Percentiles rank a stretch among this genome's conserved stretches.
Evolutionary conservation across 345 rosid genomes (phyloP).

Genomic region (Salix koriyanagi): DNA sequence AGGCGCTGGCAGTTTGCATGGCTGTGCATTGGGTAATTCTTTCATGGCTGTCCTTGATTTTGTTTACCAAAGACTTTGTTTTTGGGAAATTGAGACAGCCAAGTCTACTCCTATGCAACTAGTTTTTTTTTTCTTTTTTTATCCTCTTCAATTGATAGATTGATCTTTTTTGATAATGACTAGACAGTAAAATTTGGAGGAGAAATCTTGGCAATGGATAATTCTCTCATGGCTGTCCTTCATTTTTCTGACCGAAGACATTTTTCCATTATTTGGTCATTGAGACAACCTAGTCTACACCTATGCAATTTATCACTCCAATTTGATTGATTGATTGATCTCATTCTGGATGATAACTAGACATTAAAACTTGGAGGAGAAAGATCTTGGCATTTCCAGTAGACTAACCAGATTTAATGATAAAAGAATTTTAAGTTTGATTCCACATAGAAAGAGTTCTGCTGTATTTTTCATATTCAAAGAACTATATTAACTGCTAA

Average conservation of each 20-base stretch:
- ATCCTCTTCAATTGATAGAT: too few relatives aligned
- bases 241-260: too few relatives aligned
- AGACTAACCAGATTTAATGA: background rate
- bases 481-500: background rate
- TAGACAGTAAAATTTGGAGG: background rate
- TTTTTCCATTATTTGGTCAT: too few relatives aligned
- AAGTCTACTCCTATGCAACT: too few relatives aligned
- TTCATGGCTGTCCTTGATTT: conserved; percentile 5
- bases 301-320: background rate
- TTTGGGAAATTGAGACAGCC: too few relatives aligned
- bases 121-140: too few relatives aligned
- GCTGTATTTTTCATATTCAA: background rate
- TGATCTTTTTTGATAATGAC: background rate
- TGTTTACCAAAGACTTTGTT: background rate
- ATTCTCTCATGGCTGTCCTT: too few relatives aligned
- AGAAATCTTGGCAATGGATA: too few relatives aligned
- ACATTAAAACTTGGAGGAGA: background rate
- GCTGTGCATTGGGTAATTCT: conserved; percentile 83
- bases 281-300: too few relatives aligned
- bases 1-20: conserved; percentile 89
- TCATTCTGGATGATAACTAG: background rate
- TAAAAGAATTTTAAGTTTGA: background rate
- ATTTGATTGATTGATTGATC: background rate
- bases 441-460: background rate
- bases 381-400: background rate